Percentiles rank a stretch among this genome's conserved stretches.
phyloP scores from a whole-genome alignment of 2,329 filamentous ascomycete genomes.

The Coniochaeta prunicola region DNA sequence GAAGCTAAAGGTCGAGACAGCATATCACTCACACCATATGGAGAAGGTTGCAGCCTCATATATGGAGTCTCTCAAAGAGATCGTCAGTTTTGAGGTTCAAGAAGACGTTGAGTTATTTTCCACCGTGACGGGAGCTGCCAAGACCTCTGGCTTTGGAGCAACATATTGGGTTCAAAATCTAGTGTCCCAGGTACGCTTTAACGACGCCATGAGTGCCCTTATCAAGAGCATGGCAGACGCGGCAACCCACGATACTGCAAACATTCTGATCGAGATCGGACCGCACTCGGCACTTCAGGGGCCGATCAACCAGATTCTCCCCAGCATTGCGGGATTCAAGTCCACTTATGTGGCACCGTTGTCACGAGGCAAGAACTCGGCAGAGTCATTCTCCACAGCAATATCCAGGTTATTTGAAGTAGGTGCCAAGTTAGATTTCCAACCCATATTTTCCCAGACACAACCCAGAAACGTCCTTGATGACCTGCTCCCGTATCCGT shows the following conservation, averaged over 20 bases:
- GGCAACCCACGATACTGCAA: neutral
- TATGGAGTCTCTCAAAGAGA: neutral
- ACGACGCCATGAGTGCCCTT: neutral
- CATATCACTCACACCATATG: slow-evolving; percentile 28
- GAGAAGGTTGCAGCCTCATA: slow-evolving; percentile 11
- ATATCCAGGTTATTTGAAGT: slow-evolving; percentile 6
- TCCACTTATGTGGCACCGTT: neutral
- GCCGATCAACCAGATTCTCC: slow-evolving; percentile 18
- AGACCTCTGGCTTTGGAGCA: neutral
- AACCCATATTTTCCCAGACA: neutral
- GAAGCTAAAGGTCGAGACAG: slow-evolving; percentile 21
- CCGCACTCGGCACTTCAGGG: slow-evolving; percentile 20
- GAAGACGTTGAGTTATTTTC: neutral
- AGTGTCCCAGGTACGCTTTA: neutral
- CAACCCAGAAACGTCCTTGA: neutral
- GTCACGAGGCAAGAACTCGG: neutral
- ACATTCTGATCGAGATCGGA: slow-evolving; percentile 16
- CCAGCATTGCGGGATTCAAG: neutral
- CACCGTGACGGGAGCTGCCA: neutral
- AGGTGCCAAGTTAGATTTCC: neutral
- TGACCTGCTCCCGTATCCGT: slow-evolving; percentile 28
- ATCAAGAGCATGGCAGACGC: neutral
- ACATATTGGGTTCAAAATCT: neutral
- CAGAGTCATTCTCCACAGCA: neutral
- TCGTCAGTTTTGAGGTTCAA: neutral